Conservation (phyloP, 2,329 filamentous ascomycete species). For the Botrytis paeoniae region DNA sequence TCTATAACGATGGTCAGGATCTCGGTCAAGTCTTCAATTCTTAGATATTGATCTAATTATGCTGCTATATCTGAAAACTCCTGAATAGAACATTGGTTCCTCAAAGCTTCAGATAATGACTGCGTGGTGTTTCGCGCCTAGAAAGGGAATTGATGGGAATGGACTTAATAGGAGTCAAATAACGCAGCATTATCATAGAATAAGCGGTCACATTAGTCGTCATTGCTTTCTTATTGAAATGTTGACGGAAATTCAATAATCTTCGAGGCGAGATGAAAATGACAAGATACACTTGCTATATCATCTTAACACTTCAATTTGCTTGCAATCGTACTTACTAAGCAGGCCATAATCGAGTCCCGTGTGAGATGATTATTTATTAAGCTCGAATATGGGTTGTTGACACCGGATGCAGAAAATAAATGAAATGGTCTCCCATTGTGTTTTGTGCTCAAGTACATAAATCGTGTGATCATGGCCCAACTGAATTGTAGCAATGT, state of each 20-base stretch:
- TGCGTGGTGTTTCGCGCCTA: neutral
- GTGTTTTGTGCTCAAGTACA: neutral
- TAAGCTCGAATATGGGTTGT: neutral
- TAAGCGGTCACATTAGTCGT: neutral
- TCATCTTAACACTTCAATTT: neutral
- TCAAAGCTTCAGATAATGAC: neutral
- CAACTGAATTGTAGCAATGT: neutral
- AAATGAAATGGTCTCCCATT: neutral
- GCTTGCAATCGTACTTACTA: neutral
- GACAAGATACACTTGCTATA: neutral
- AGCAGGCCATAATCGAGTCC: neutral
- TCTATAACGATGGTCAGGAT: slow-evolving; percentile 26
- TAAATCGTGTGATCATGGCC: neutral
- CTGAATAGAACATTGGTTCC: neutral
- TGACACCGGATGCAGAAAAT: neutral
- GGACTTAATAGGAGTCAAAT: neutral
- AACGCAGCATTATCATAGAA: neutral
- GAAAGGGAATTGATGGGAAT: neutral
- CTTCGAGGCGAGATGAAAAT: neutral
- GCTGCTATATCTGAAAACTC: neutral
- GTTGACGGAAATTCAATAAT: neutral
- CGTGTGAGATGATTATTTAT: neutral
- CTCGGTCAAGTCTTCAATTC: slow-evolving; percentile 12
- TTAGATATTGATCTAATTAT: neutral
- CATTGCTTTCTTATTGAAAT: neutral